Percentiles rank a stretch among this genome's conserved stretches.
phyloP scores from a whole-genome alignment of 2,329 filamentous ascomycete species.

The Chaetomiaceae sp. region DNA sequence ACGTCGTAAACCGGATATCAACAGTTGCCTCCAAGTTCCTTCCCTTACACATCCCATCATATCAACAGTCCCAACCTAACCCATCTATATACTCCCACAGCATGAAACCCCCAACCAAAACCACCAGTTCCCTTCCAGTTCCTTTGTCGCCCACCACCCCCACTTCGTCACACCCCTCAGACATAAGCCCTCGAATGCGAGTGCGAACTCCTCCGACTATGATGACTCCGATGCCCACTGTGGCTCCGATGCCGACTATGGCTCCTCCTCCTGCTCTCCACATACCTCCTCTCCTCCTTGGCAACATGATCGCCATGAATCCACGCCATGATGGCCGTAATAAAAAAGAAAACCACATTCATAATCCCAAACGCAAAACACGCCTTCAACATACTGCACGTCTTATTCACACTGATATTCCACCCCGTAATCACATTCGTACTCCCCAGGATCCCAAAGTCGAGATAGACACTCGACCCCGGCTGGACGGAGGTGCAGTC shows the following conservation, averaged over 20 bases:
- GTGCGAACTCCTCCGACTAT: constrained; percentile 40
- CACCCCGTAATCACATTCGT: constrained; percentile 47
- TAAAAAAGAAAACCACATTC: constrained; percentile 74
- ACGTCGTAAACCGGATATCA: constrained; percentile 11
- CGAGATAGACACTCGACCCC: constrained; percentile 54
- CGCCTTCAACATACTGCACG: constrained; percentile 89
- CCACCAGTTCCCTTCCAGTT: no score
- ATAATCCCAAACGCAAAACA: constrained; percentile 88
- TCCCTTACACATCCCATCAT: not conserved
- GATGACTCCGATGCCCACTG: constrained; percentile 35
- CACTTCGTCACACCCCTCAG: constrained; percentile 24
- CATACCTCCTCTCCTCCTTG: constrained; percentile 44
- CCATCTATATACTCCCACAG: not conserved
- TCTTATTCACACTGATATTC: constrained; percentile 60
- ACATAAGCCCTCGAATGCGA: constrained; percentile 51
- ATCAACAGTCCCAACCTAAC: not conserved
- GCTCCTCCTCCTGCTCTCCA: constrained; percentile 34
- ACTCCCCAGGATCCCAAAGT: constrained; percentile 58
- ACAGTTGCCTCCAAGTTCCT: not conserved
- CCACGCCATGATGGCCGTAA: constrained; percentile 68
- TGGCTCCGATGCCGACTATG: constrained; percentile 24
- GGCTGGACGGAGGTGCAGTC: constrained; percentile 62
- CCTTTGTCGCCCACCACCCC: not conserved
- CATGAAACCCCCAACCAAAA: not conserved
- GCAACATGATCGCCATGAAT: constrained; percentile 46